These are phyloP conservation scores for Rickenella mellea DNA, from an alignment of 768 basidiomycete genomes.

Conservation along the genomic window DNA sequence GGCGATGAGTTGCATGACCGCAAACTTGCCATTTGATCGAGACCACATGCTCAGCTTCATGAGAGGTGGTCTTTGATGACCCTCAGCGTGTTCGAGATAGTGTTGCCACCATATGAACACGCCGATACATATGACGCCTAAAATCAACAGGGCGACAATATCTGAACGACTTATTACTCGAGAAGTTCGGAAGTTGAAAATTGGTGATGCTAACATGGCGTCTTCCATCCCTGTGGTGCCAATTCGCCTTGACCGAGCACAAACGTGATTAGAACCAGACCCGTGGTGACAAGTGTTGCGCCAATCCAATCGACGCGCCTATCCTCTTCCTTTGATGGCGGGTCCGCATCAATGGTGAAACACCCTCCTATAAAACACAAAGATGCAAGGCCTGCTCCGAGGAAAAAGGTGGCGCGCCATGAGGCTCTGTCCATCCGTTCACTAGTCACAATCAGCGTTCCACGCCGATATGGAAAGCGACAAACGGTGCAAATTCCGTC, in stretches of 20 bases:
- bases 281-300: conserved; percentile 51
- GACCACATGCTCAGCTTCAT: conserved; percentile 57
- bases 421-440: no score
- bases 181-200: no score
- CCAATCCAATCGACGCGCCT: conserved; percentile 72
- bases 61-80: no score
- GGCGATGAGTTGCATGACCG: conserved; percentile 52
- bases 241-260: conserved; percentile 60
- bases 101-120: conserved; percentile 60
- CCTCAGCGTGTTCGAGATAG: conserved; percentile 46
- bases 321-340: conserved; percentile 17
- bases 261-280: conserved; percentile 63
- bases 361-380: conserved; percentile 43
- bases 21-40: conserved; percentile 51
- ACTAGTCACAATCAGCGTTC: no score
- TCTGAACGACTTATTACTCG: no score
- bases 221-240: conserved; percentile 52
- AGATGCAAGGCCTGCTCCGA: conserved; percentile 47
- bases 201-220: no score
- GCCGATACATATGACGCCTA: conserved; percentile 46
- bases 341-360: conserved; percentile 55
- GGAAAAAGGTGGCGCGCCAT: conserved; percentile 64
- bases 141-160: conserved; percentile 59
- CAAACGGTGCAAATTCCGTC: conserved; percentile 41
- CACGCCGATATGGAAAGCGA: no score